Base-by-base conservation (phyloP, 345 rosid species). In the Eucalyptus erythrocorys region DNA sequence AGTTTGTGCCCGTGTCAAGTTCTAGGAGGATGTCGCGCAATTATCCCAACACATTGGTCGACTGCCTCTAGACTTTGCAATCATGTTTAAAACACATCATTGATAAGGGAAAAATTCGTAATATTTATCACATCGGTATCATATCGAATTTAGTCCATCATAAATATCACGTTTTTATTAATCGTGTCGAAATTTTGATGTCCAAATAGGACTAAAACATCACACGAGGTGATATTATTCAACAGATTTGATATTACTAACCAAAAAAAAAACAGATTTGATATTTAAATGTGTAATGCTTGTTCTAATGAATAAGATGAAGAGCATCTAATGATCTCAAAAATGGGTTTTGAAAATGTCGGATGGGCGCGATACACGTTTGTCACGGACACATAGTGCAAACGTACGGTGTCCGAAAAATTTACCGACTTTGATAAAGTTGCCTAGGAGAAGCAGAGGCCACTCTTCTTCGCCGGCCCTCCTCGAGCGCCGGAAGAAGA, bases 101-200 rank as follows among this genome's bases (percentile, higher is more conserved):
- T 1, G 1, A 7, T 14, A 32, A 0, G 0, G 0, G 10, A 30
- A 3, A 5, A 22, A 71, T 71, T 5, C 5, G 0, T 8, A 11
- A 6, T 2, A 37, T 22, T 6, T 5, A 2, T 37, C 0, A 10
- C 26, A 19, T 1, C 0, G 0, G 3, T 37, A 10, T 17, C 1
- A 24, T 34, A 37, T 71, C 3, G 1, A 37, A 11, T 37, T 71
- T 34, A 1, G 0, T 37, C 1, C 3, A 37, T 76, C 5, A 6
- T 76, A 68, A 34, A 0, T 10, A 71, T 4, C 2, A 0, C 1
- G 0, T 19, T 6, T 34, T 37, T 10, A 37, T 37, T 37, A 19
- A 1, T 37, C 6, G 0, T 68, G 24, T 68, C 4, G 2, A 3
- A 71, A 19, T 6, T 71, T 10, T 37, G 26, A 19, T 71, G 21